phyloP scores from a whole-genome alignment of 495 filamentous ascomycete genomes.

The Aspergillus sclerotioniger region DNA sequence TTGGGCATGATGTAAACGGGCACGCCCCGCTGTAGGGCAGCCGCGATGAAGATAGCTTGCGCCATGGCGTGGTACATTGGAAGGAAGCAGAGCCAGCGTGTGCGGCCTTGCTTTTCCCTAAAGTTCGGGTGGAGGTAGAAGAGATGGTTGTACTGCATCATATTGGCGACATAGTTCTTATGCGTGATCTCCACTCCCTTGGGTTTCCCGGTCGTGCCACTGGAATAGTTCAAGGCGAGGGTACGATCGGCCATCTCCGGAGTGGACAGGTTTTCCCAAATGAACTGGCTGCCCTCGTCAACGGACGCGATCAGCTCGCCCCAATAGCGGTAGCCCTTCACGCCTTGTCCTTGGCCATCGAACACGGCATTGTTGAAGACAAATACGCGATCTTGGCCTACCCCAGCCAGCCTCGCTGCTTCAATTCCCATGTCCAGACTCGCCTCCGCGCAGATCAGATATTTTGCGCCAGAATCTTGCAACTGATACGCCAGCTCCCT shows the following conservation, averaged over 20 bases:
- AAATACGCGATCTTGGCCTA: constrained; percentile 42
- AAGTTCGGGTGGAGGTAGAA: constrained; percentile 47
- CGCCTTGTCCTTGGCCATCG: constrained; percentile 35
- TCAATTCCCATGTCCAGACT: constrained; percentile 44
- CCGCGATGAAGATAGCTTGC: constrained; percentile 49
- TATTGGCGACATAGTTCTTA: constrained; percentile 68
- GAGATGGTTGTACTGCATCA: constrained; percentile 54
- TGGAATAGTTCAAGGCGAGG: constrained; percentile 67
- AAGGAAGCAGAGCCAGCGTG: constrained; percentile 57
- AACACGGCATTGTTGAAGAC: constrained; percentile 49
- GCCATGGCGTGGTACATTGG: constrained; percentile 73
- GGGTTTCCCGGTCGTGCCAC: constrained; percentile 77
- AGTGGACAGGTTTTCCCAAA: constrained; percentile 40
- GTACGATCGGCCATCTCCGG: constrained; percentile 41
- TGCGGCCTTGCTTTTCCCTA: constrained; percentile 27
- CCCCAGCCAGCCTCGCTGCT: constrained; percentile 40
- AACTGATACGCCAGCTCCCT: constrained; percentile 75
- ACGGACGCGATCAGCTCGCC: constrained; percentile 42
- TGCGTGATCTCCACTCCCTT: constrained; percentile 84
- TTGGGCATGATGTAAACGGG: constrained; percentile 70
- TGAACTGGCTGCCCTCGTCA: constrained; percentile 43
- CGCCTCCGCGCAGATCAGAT: constrained; percentile 56
- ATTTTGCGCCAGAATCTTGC: constrained; percentile 62
- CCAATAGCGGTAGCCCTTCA: constrained; percentile 49
- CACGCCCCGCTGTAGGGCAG: constrained; percentile 32